Evolutionary conservation across 345 rosid genomes (phyloP), one percentile per base, ranked within the genome.

Genomic region (Hibiscus syriacus): DNA sequence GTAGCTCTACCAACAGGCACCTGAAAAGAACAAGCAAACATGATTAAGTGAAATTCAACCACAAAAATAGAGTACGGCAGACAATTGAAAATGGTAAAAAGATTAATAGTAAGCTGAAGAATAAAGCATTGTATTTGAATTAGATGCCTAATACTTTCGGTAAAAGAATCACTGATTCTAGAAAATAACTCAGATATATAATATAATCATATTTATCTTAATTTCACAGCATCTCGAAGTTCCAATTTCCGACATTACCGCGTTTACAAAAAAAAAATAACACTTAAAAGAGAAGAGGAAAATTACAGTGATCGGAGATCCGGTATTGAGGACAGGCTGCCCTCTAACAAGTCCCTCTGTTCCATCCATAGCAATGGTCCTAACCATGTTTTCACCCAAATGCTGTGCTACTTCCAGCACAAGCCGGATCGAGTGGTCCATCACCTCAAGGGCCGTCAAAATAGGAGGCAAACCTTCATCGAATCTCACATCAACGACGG

Each of bases 351-450:
- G 77, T 22, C 97, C 97, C 27, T 90, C 95, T 17, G 97, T 89
- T 27, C 88, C 97, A 73, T 90, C 97, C 97, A 93, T 90, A 68
- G 97, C 98, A 65, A 93, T 90, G 36, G 97, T 90, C 80, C 98
- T 79, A 4, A 93, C 97, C 14, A 80, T 73, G 67, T 74, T 83
- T 83, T 84, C 95, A 1, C 98, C 98, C 87, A 93, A 80, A 23
- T 93, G 98, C 81, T 91, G 97, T 6, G 98, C 90, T 61, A 93
- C 98, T 82, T 93, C 98, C n/a, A 93, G 89, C 13, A 93, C 98
- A 34, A 93, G 27, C 38, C 98, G 78, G 0, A 86, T 74, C 41
- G 94, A 81, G 54, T 87, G 67, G 57, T 82, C 91, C 69, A 72
- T 75, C 27, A 94, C 97, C 83, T 94, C 98, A 12, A 93, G 87